A percentile compares a stretch with the other conserved stretches of the same genome.
phyloP scores from a whole-genome alignment of 768 basidiomycete genomes.

The Macrolepiota fuliginosa region DNA sequence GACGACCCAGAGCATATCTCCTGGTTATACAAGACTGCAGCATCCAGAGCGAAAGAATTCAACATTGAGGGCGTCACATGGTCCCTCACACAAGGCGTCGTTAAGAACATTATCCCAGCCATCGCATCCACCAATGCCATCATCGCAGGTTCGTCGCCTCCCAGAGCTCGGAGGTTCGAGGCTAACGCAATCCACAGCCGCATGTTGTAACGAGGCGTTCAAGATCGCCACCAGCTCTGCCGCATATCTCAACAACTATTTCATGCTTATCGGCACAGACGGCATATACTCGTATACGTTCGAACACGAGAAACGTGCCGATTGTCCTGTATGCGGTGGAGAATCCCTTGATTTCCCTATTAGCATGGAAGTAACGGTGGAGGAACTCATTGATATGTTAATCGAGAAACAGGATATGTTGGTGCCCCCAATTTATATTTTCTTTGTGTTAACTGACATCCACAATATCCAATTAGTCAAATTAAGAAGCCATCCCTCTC shows the following conservation, averaged over 20 bases:
- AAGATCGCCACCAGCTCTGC: conserved; percentile 97
- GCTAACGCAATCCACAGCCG: conserved; percentile 48
- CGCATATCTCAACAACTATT: conserved; percentile 94
- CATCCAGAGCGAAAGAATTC: conserved; percentile 85
- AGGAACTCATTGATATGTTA: conserved; percentile 84
- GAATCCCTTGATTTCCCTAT: conserved; percentile 77
- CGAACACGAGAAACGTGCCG: conserved; percentile 86
- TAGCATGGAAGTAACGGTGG: conserved; percentile 73
- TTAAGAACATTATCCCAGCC: conserved; percentile 99
- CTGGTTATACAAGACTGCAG: conserved; percentile 85
- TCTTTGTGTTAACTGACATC: background rate
- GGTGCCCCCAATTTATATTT: conserved; percentile 25
- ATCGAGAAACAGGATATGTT: conserved; percentile 90
- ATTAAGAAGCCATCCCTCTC: conserved; percentile 95
- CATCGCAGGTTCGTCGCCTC: conserved; percentile 67
- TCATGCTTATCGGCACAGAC: conserved; percentile 97
- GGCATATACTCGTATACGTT: conserved; percentile 97
- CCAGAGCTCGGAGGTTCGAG: background rate
- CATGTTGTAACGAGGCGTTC: conserved; percentile 99
- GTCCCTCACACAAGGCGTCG: conserved; percentile 96
- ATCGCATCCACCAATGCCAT: conserved; percentile 99
- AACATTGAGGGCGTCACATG: conserved; percentile 99
- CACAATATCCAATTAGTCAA: conserved; percentile 55
- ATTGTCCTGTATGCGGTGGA: conserved; percentile 98
- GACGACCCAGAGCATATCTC: conserved; percentile 96